phyloP scores from a whole-genome alignment of 2,329 filamentous ascomycete genomes.

The Diaporthe aspalathi region DNA sequence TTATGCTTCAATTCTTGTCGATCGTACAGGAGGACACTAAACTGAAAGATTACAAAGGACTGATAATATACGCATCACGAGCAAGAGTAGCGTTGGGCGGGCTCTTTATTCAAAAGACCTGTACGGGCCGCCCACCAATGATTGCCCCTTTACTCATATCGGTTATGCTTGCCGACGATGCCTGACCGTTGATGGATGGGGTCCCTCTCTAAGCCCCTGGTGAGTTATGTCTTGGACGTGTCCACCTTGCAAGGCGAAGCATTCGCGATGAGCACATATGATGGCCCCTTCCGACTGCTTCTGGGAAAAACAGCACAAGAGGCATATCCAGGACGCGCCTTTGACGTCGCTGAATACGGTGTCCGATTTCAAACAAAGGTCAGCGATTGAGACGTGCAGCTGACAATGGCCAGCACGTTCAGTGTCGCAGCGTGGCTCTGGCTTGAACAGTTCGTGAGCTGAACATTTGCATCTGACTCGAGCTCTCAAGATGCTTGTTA shows the following conservation, averaged over 20 bases:
- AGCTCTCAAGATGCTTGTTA: background rate
- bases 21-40: background rate
- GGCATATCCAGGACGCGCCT: background rate
- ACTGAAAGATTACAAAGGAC: background rate
- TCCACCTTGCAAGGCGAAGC: slow-evolving; percentile 17
- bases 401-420: background rate
- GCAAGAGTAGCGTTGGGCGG: background rate
- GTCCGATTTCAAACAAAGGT: background rate
- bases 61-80: background rate
- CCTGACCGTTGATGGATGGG: slow-evolving; percentile 20
- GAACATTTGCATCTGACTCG: slow-evolving; percentile 7
- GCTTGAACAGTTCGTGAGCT: background rate
- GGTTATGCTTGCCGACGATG: slow-evolving; percentile 14
- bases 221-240: slow-evolving; percentile 19
- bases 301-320: background rate
- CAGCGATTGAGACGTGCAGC: background rate
- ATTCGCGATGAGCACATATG: background rate
- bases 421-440: background rate
- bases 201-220: slow-evolving; percentile 22
- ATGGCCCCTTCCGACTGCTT: background rate
- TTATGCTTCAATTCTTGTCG: background rate
- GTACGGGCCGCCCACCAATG: background rate
- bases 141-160: slow-evolving; percentile 24
- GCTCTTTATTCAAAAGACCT: slow-evolving; percentile 1
- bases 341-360: background rate